Base-by-base conservation (phyloP, 2,329 filamentous ascomycete species). In the Macrophomina tecta region DNA sequence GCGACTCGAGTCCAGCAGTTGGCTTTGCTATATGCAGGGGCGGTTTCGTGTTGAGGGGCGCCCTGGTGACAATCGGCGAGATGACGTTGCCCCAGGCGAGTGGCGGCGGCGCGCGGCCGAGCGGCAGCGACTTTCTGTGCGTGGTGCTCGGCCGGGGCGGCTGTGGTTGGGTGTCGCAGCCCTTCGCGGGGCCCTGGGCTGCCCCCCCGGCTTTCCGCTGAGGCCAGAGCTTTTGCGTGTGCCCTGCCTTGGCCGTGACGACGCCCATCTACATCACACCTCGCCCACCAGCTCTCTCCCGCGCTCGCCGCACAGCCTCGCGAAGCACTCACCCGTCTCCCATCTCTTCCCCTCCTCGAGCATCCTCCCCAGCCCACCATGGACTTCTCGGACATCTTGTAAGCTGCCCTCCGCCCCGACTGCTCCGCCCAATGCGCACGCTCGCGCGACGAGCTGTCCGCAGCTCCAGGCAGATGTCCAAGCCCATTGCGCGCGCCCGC, bases 311-410 rank as follows among this genome's bases (percentile, higher is more conserved):
- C 14, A 45, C 40, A 45, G 23, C 18, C 18, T 51, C 48, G n/a
- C 40, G 8, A 7, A 45, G 4, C 6, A 45, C 40, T 12, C 12
- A 7, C 16, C 36, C 36, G 11, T 38, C 36, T 38, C 11, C 6
- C 60, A 51, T 51, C 60, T n/a, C 32, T 38, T 9, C 16, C 42
- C 36, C 60, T 32, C 32, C 38, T 60, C 23, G 18, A 12, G 23
- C 55, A 46, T 28, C 23, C 23, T 23, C 4, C 8, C 18, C 45
- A 28, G 61, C 61, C 48, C 61, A 23, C 30, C 51, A 97, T 97
- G 93, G 93, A 97, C 82, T 92, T 93, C 84, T 94, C 92, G 70
- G 93, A 97, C 82, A 90, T 89, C 79, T 96, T 97, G 93, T 96
- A 86, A 83, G 91, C 86, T 70, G 64, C 48, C 46, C 62, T 55